phyloP scores from a whole-genome alignment of 768 basidiomycete species.

The Leccinum rimulosum region DNA sequence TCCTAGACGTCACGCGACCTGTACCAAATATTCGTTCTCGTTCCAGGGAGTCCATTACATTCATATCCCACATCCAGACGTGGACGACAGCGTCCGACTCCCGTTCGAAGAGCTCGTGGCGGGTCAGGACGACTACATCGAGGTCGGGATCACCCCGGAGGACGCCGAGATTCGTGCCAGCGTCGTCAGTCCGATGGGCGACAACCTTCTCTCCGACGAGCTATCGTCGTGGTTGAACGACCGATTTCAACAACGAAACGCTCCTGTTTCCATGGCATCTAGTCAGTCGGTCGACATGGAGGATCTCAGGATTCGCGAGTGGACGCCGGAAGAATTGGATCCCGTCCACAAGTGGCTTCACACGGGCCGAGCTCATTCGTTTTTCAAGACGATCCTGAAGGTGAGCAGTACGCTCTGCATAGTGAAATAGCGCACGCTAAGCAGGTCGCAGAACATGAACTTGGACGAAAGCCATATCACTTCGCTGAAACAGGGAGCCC shows the following conservation, averaged over 20 bases:
- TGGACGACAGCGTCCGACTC: slow-evolving; percentile 14
- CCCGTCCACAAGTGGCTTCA: slow-evolving; percentile 38
- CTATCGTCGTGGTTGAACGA: slow-evolving; percentile 31
- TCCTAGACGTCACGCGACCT: background rate
- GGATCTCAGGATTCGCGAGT: slow-evolving; percentile 40
- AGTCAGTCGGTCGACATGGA: slow-evolving; percentile 28
- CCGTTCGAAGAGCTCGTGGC: slow-evolving; percentile 24
- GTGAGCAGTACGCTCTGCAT: slow-evolving; percentile 11
- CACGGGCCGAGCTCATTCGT: slow-evolving; percentile 28
- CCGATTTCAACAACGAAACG: slow-evolving; percentile 21
- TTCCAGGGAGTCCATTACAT: slow-evolving; percentile 27
- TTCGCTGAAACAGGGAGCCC: slow-evolving; percentile 8
- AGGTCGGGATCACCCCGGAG: slow-evolving; percentile 9
- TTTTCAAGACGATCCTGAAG: slow-evolving; percentile 28
- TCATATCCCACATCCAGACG: slow-evolving; percentile 24
- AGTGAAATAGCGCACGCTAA: background rate
- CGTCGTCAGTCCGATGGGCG: slow-evolving; percentile 18
- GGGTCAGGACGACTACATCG: slow-evolving; percentile 24
- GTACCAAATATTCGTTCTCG: background rate
- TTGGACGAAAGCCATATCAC: slow-evolving; percentile 13
- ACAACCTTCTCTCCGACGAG: slow-evolving; percentile 36
- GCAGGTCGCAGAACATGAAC: slow-evolving; percentile 15
- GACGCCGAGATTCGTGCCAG: slow-evolving; percentile 16
- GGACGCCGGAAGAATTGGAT: slow-evolving; percentile 36
- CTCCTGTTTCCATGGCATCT: slow-evolving; percentile 20